Conservation (phyloP, 176 grass and related monocot genomes). For the Zoysia pacifica region DNA sequence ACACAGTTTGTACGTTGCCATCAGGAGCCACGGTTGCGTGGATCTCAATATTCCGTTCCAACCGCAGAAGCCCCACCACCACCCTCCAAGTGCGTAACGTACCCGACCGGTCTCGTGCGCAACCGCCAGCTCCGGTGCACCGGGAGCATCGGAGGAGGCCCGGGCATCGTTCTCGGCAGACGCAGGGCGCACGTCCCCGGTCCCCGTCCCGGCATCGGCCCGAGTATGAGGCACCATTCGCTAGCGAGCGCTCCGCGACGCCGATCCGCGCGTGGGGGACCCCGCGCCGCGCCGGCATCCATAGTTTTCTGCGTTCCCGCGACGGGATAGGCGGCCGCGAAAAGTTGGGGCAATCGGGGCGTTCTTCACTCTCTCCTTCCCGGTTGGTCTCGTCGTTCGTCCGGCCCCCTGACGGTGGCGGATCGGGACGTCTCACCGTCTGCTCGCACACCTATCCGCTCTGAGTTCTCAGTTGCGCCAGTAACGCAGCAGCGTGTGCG, state of each 20-base stretch:
- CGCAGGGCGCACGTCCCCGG: not conserved
- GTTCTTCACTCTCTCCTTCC: not conserved
- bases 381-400: not conserved
- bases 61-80: not conserved
- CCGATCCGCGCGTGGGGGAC: not conserved
- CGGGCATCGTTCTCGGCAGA: not conserved
- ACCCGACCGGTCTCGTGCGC: not conserved
- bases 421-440: constrained; percentile 36
- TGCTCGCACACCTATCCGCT: not conserved
- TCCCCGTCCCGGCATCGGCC: not conserved
- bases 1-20: not conserved
- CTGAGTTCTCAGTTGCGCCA: not conserved
- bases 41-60: constrained; percentile 16
- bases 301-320: not conserved
- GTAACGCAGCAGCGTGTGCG: not conserved
- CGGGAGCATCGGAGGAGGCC: not conserved
- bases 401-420: constrained; percentile 29
- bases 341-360: constrained; percentile 12
- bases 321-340: constrained; percentile 13
- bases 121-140: not conserved
- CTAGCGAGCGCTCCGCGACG: not conserved
- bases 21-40: not conserved
- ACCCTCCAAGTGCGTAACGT: not conserved
- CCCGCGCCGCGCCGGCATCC: not conserved
- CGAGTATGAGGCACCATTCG: not conserved